These are phyloP conservation scores for Fagopyrum esculentum DNA, from an alignment of 148 eudicot genomes.

Conservation along the genomic window DNA sequence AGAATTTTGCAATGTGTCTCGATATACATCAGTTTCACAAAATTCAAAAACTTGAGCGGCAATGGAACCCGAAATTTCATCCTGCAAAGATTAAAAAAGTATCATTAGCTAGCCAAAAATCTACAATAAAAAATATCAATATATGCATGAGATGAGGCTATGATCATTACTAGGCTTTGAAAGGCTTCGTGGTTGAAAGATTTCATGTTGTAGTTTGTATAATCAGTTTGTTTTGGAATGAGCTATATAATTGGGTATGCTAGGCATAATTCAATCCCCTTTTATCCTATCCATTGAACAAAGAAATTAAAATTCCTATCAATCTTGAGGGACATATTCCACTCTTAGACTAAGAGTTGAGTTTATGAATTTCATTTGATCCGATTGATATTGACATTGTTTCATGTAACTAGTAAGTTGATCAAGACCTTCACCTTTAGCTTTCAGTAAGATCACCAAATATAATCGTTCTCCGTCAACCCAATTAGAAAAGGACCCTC, in stretches of 20 bases:
- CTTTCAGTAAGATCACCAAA: not conserved
- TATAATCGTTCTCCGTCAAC: not conserved
- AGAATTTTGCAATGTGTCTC: constrained; percentile 43
- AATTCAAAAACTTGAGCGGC: constrained; percentile 53
- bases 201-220: no score
- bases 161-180: not conserved
- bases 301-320: not conserved
- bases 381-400: not conserved
- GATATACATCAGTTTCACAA: constrained; percentile 53
- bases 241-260: not conserved
- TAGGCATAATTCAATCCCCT: not conserved
- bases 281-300: not conserved
- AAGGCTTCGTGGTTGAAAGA: not conserved
- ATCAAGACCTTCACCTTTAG: not conserved
- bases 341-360: not conserved
- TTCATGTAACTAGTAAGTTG: not conserved
- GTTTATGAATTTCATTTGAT: not conserved
- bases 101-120: not conserved
- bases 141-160: not conserved
- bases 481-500: not conserved
- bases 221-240: no score
- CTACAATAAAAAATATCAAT: not conserved
- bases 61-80: constrained; percentile 53
- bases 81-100: constrained; percentile 32
- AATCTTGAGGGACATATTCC: not conserved